phyloP scores from a whole-genome alignment of 345 rosid species.

The Cardiospermum halicacabum region DNA sequence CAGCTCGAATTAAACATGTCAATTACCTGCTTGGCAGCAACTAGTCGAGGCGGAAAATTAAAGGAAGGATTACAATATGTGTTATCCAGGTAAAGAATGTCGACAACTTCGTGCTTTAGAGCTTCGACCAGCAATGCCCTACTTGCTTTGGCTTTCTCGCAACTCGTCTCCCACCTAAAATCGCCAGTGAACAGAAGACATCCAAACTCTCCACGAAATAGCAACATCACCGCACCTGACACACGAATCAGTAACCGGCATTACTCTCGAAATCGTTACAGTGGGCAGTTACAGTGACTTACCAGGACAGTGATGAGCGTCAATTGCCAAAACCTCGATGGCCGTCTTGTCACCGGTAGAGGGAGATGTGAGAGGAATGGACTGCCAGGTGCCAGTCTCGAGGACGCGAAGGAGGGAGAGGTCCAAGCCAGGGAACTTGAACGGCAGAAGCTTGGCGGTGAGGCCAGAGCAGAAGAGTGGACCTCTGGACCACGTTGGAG shows the following conservation, averaged over 20 bases:
- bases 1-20: not conserved
- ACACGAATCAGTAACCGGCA: not conserved
- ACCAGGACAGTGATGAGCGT: slow-evolving; percentile 82
- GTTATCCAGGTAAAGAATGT: slow-evolving; percentile 63
- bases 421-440: slow-evolving; percentile 57
- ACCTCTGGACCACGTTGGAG: slow-evolving; percentile 48
- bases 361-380: slow-evolving; percentile 44
- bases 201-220: slow-evolving; percentile 74
- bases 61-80: slow-evolving; percentile 69
- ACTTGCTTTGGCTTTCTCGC: slow-evolving; percentile 28
- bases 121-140: slow-evolving; percentile 40
- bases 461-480: slow-evolving; percentile 75
- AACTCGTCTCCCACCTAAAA: slow-evolving; percentile 56
- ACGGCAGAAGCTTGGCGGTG: slow-evolving; percentile 67
- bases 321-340: slow-evolving; percentile 52
- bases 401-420: slow-evolving; percentile 61
- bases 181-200: slow-evolving; percentile 70
- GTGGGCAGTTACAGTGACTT: not conserved
- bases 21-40: slow-evolving; percentile 54
- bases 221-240: slow-evolving; percentile 68
- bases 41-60: slow-evolving; percentile 50
- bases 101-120: slow-evolving; percentile 32
- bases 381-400: slow-evolving; percentile 48
- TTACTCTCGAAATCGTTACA: no score
- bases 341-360: slow-evolving; percentile 31